These are phyloP conservation scores for Daldinia childiae DNA, from an alignment of 495 filamentous ascomycete genomes.

Conservation along the genomic window DNA sequence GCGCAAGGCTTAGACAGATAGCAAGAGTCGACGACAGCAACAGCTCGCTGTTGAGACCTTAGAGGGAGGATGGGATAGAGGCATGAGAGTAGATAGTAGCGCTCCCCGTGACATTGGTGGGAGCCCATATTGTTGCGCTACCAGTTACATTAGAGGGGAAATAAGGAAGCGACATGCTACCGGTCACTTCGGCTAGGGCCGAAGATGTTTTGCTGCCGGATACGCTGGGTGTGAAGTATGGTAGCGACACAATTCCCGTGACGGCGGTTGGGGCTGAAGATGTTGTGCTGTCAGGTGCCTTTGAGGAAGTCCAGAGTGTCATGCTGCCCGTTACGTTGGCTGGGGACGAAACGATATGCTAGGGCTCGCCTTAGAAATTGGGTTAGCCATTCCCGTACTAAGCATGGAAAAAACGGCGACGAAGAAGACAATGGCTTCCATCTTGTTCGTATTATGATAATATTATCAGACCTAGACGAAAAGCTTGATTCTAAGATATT, in stretches of 20 bases:
- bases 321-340: not conserved
- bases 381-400: not conserved
- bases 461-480: not conserved
- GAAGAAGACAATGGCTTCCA: not conserved
- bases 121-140: not conserved
- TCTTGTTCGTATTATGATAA: constrained; percentile 5
- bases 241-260: not conserved
- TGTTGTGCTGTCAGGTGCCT: not conserved
- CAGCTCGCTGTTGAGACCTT: constrained; percentile 7
- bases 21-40: constrained; percentile 16
- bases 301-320: not conserved
- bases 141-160: not conserved
- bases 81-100: not conserved
- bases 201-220: no score
- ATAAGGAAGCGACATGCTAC: not conserved
- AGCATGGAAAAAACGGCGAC: not conserved
- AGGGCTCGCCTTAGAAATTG: not conserved
- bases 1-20: not conserved
- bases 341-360: not conserved
- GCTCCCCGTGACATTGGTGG: constrained; percentile 4
- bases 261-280: not conserved
- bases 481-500: not conserved
- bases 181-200: no score
- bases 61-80: not conserved
- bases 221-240: no score